Evolutionary conservation across 768 basidiomycete species (phyloP), one percentile per base, ranked within the genome.

Genomic region (Termitomyces heimii): DNA sequence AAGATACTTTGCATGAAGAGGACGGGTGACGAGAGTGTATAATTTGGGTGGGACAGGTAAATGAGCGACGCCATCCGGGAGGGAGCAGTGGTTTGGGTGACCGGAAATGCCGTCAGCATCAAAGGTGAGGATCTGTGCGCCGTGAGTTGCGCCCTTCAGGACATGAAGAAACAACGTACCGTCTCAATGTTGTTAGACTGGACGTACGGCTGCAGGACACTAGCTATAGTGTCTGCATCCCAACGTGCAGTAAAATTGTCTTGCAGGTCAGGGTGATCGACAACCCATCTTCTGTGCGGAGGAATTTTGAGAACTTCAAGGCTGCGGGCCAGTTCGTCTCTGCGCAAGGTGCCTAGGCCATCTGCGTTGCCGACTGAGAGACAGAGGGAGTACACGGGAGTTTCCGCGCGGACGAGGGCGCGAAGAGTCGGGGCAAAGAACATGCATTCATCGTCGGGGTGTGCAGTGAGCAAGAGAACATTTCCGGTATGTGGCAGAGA

Each of bases 371-470:
- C 94, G 22, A 71, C 75, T 5, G 92, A 94, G 54, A 98, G 66
- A 58, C 91, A 94, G 18, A 95, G 66, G 0, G 82, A 88, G 61
- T 74, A 82, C 0, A 40, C 53, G 40, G 29, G 48, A 32, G 44
- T 63, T 60, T 54, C 32, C 48, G 66, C 44, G 29, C 56, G 53
- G 29, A 28, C 40, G 61, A 94, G 75, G 2, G 80, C 77, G 32
- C 86, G 72, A 14, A 96, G 69, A 0, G 92, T 94, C 0, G 94
- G 94, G 4, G 86, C 85, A 68, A 98, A 98, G 78, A 98, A 98
- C 79, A 95, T 82, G 68, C 85, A 86, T 73, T 97, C 94, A 68
- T 98, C 94, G 67, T 97, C 94, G 2, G 94, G 94, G 67, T 98
- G 94, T 28, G 94, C 93, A 0, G 94, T 96, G 45, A 98, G 70